phyloP scores from a whole-genome alignment of 129 eudicot species.

The Arctium minus region DNA sequence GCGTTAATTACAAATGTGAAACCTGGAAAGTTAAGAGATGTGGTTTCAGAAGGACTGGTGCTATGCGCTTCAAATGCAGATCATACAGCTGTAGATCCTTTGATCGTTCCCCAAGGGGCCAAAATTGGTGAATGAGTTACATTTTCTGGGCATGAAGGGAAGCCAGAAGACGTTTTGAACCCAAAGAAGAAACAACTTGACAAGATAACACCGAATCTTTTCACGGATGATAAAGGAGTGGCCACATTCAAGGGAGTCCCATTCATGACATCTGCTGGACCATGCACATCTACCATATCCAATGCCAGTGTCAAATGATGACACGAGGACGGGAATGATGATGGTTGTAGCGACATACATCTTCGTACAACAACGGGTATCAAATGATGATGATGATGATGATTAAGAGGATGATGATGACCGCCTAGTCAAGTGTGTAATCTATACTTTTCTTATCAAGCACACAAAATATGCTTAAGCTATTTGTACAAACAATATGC shows the following conservation, averaged over 20 bases:
- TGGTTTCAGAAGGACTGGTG: constrained; percentile 97
- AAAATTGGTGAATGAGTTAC: constrained; percentile 79
- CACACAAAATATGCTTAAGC: neutral
- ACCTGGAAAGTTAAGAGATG: constrained; percentile 96
- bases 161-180: constrained; percentile 93
- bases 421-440: neutral
- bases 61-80: constrained; percentile 90
- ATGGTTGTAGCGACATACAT: neutral
- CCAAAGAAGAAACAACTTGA: constrained; percentile 98
- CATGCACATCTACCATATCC: constrained; percentile 78
- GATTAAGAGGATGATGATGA: neutral
- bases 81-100: constrained; percentile 84
- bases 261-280: constrained; percentile 91
- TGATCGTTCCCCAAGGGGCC: constrained; percentile 84
- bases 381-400: neutral
- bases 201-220: constrained; percentile 85
- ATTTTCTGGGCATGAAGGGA: constrained; percentile 89
- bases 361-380: neutral
- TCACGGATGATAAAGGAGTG: constrained; percentile 76
- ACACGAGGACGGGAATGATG: neutral
- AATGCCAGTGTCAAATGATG: constrained; percentile 72
- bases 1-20: constrained; percentile 89
- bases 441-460: neutral
- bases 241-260: constrained; percentile 90
- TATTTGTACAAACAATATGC: constrained; percentile 19